phyloP scores from a whole-genome alignment of 2,329 filamentous ascomycete genomes.

The Talaromyces funiculosus region DNA sequence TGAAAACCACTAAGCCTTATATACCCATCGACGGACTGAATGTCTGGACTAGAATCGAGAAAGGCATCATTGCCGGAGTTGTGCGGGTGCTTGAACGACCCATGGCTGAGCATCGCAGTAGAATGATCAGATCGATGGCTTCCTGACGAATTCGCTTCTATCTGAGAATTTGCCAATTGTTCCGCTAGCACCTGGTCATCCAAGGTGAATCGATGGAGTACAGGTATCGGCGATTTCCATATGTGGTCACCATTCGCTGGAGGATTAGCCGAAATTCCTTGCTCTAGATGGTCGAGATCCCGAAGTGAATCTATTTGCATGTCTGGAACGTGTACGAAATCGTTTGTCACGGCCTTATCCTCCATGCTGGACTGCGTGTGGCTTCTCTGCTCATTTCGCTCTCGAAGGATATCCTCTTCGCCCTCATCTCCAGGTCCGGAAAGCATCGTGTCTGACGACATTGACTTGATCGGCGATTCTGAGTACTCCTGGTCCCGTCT shows the following conservation, averaged over 20 bases:
- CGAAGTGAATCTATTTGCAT: background rate
- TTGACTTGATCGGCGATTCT: constrained; percentile 8
- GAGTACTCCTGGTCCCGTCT: background rate
- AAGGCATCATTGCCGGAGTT: background rate
- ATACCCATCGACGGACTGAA: background rate
- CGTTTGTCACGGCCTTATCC: background rate
- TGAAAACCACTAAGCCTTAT: background rate
- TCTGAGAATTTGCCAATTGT: constrained; percentile 8
- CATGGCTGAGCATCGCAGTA: background rate
- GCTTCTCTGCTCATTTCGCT: background rate
- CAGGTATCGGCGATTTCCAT: background rate
- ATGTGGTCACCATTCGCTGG: background rate
- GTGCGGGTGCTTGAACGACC: background rate
- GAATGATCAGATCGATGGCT: background rate
- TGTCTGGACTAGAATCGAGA: background rate
- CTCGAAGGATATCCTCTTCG: background rate
- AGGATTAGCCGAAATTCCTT: background rate
- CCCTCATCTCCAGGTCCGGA: background rate
- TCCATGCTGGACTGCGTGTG: background rate
- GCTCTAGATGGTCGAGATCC: background rate
- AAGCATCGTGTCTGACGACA: constrained; percentile 12
- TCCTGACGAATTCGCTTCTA: background rate
- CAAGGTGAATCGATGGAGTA: constrained; percentile 21
- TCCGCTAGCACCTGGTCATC: constrained; percentile 26
- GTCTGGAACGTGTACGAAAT: background rate